Conservation (phyloP, 306 rosid genomes). For the Medicago lupulina region DNA sequence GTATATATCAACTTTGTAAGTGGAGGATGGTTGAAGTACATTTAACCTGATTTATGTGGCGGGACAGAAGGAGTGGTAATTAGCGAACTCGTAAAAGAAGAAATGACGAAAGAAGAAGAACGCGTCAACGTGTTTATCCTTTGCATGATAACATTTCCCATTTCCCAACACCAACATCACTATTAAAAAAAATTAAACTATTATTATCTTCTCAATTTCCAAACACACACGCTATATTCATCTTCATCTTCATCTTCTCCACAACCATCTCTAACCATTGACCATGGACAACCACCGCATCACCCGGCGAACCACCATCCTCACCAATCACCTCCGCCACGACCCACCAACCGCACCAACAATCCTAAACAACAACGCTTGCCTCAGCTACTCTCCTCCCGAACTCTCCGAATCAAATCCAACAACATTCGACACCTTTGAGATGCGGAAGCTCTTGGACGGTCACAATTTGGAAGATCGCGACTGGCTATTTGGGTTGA, state of each 20-base stretch:
- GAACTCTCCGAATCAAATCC: constrained; percentile 25
- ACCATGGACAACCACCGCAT: constrained; percentile 42
- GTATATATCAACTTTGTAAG: too few relatives aligned
- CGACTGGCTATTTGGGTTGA: constrained; percentile 72
- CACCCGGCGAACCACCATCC: constrained; percentile 31
- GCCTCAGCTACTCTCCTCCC: constrained; percentile 40
- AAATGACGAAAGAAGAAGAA: background rate
- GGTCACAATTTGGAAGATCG: constrained; percentile 74
- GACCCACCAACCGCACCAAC: background rate
- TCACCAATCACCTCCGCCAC: constrained; percentile 39
- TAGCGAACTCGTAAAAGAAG: background rate
- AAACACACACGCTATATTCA: too few relatives aligned
- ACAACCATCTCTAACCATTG: background rate
- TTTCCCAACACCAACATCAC: too few relatives aligned
- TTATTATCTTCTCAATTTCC: background rate
- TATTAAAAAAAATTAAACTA: too few relatives aligned
- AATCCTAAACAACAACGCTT: background rate
- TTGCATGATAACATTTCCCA: too few relatives aligned
- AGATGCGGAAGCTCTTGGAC: constrained; percentile 76
- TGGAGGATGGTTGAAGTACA: too few relatives aligned
- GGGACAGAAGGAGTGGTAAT: background rate
- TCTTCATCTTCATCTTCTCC: background rate
- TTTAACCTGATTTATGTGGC: too few relatives aligned
- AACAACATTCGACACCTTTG: constrained; percentile 48
- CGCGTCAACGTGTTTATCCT: background rate